Base-by-base conservation (phyloP, 2,329 filamentous ascomycete genomes). In the Xylaria sp. region DNA sequence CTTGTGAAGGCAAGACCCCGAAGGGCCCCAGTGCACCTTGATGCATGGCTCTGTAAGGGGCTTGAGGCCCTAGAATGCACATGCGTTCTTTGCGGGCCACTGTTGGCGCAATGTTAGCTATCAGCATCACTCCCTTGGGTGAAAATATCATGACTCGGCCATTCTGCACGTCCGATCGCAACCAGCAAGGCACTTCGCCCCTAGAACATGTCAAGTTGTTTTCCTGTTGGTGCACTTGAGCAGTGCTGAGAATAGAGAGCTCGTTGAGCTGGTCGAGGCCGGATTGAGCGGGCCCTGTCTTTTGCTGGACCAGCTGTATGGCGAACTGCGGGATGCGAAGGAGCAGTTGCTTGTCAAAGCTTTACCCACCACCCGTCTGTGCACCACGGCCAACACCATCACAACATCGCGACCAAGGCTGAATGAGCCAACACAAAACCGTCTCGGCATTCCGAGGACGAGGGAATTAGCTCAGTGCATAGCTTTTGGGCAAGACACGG, bases 281-380 rank as follows among this genome's bases (percentile, higher is more conserved):
- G 43, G 45, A 60, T 63, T 63, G 59, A 61, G 41, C n/a, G 39
- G 59, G 41, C 62, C 61, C 61, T 65, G 62, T 68, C 59, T 60
- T 60, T 62, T 63, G 55, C 59, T 56, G 56, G 45, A 48, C 53
- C 65, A 63, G 56, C 61, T 28, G 36, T 60, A 36, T 32, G 2
- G 59, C 46, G 45, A 50, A 67, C 34, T 23, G 62, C 48, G 45
- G 57, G 36, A 56, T 60, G 55, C 46, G 45, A 65, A 57, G 43
- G 65, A 66, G 48, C 32, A 23, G 36, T 32, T 55, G 62, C 59
- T 61, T 41, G 48, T 39, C 59, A 36, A 63, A 45, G 48, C 61
- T 41, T 62, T 70, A 65, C 53, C 65, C 68, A 60, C 65, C 61
- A 68, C 48, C 55, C 39, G 30, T 32, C 48, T 46, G 58, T 58